Conservation (phyloP, 73 alveolate species). For the Symbiodinium pilosum region DNA sequence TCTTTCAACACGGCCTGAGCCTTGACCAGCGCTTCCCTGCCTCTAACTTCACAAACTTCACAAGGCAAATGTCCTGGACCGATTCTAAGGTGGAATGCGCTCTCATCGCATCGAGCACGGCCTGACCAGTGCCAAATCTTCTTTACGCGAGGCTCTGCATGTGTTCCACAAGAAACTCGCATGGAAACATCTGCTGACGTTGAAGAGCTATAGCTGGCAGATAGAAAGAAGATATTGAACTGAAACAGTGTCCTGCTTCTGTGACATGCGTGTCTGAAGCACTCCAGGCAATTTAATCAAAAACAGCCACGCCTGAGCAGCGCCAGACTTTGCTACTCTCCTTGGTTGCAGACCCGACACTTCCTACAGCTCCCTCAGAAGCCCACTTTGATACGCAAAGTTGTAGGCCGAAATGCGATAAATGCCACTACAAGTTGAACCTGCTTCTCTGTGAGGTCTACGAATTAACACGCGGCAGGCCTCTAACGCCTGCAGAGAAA, state of each 20-base stretch:
- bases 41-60: background rate
- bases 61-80: constrained; percentile 9
- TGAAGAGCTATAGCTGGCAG: background rate
- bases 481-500: too few species aligned
- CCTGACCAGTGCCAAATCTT: too few species aligned
- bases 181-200: too few species aligned
- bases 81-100: constrained; percentile 30
- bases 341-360: background rate
- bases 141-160: too few species aligned
- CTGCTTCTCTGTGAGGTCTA: background rate
- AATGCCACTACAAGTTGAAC: background rate
- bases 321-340: constrained; percentile 84
- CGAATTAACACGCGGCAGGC: background rate
- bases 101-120: constrained; percentile 91
- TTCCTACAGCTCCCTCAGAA: background rate
- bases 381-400: background rate
- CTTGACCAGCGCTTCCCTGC: background rate
- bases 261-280: too few species aligned
- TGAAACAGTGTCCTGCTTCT: background rate
- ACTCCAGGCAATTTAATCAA: too few species aligned
- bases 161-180: too few species aligned
- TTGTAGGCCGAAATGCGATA: too few species aligned
- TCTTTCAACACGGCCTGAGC: background rate
- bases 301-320: constrained; percentile 58
- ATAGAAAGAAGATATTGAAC: background rate